Evolutionary conservation across 1,284 basidiomycete species (phyloP), one percentile per base, ranked within the genome.

Genomic region (Tilletia setariae): DNA sequence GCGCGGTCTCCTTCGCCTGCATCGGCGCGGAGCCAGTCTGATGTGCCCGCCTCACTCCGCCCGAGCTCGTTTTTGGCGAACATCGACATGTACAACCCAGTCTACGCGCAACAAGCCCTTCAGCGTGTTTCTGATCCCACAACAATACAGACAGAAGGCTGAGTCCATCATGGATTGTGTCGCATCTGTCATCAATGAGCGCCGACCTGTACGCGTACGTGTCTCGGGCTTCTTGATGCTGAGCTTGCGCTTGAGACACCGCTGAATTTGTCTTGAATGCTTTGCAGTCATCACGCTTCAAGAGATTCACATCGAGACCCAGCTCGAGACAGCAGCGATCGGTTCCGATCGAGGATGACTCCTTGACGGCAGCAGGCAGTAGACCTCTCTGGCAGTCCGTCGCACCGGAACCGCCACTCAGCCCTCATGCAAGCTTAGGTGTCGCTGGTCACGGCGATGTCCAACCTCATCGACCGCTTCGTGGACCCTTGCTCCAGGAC

Each of bases 111-210:
- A 35, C 35, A 71, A 28, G 70, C 69, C 44, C 71, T 76, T 61
- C 73, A 73, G 2, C 72, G 78, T 47, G 68, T 67, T 6, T 67
- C 69, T 15, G 77, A 75, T 65, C 75, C 76, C n/a, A n/a, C n/a
- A n/a, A n/a, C n/a, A n/a, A n/a, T n/a, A n/a, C n/a, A n/a, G n/a
- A n/a, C n/a, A n/a, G n/a, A n/a, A n/a, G 59, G 90, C 94, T 0
- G 90, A 92, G 72, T 91, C 93, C 1, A 89, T 98, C 84, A 87
- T 98, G 82, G 95, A 98, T 81, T 90, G 91, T 59, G 85, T 98
- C 0, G 89, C 92, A n/a, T 91, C 56, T 64, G 87, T 76, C 83
- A 90, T 62, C 88, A 70, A 90, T 4, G 75, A 83, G 56, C 81
- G 84, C 47, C 84, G 85, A 66, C 77, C 83, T 78, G 80, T 79